These are phyloP conservation scores for Aspergillus ellipticus DNA, from an alignment of 495 filamentous ascomycete species.

Conservation along the genomic window DNA sequence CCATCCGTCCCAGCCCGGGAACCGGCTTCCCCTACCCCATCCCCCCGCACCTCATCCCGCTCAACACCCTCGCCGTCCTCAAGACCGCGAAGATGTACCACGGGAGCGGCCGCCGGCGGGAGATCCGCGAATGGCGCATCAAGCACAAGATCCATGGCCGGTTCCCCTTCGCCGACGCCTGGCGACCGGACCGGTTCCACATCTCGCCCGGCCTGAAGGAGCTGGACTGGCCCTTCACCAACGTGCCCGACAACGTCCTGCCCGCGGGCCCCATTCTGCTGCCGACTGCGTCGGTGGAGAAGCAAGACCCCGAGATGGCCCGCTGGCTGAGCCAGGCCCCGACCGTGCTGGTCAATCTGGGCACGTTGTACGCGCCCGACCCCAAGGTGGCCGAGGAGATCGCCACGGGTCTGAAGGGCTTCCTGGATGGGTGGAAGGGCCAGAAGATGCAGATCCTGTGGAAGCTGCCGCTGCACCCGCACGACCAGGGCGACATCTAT, in stretches of 20 bases:
- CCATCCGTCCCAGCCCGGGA: slow-evolving; percentile 27
- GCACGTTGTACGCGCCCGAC: slow-evolving; percentile 38
- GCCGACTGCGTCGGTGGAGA: slow-evolving; percentile 26
- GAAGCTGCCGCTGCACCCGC: slow-evolving; percentile 38
- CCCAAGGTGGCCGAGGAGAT: slow-evolving; percentile 32
- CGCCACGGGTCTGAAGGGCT: slow-evolving; percentile 28
- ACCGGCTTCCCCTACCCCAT: slow-evolving; percentile 48
- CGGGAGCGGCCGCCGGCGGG: slow-evolving; percentile 20
- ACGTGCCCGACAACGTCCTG: slow-evolving; percentile 40
- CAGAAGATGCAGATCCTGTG: slow-evolving; percentile 42
- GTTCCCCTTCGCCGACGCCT: slow-evolving; percentile 31
- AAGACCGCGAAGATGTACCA: slow-evolving; percentile 32
- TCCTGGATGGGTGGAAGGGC: slow-evolving; percentile 22
- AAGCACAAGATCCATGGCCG: slow-evolving; percentile 23
- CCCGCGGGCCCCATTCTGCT: slow-evolving; percentile 46
- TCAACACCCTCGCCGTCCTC: slow-evolving; percentile 33
- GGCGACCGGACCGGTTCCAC: slow-evolving; percentile 32
- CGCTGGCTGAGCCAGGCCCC: slow-evolving; percentile 42
- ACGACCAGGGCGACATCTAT: slow-evolving; percentile 22
- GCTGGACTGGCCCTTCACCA: slow-evolving; percentile 39
- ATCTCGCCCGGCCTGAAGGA: slow-evolving; percentile 37
- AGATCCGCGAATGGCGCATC: slow-evolving; percentile 23
- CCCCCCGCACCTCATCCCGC: slow-evolving; percentile 35
- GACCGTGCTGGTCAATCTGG: slow-evolving; percentile 50
- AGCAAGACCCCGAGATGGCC: slow-evolving; percentile 38